Conservation (phyloP, 23 red algal species). For the Cyanidiococcus yangmingshanensis region DNA sequence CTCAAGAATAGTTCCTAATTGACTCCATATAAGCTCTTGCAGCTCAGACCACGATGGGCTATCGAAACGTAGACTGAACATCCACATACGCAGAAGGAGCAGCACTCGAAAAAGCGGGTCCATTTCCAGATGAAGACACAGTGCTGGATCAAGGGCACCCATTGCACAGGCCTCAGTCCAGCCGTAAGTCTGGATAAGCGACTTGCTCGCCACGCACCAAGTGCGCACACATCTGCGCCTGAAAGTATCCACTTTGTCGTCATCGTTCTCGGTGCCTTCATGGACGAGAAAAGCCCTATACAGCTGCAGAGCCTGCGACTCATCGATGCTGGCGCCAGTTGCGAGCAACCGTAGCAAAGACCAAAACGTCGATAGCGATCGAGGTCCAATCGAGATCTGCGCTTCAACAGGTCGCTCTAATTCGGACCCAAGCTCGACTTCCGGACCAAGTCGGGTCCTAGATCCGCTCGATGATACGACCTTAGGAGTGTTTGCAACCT, state of each 20-base stretch:
- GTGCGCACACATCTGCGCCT: no score
- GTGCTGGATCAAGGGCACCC: not conserved
- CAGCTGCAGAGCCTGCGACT: not conserved
- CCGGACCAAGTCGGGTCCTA: no score
- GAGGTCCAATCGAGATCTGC: not conserved
- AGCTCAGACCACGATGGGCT: not conserved
- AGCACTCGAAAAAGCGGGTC: not conserved
- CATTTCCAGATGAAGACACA: not conserved
- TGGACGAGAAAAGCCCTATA: not conserved
- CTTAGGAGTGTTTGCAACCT: not conserved
- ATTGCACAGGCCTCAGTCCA: not conserved
- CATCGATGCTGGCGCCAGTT: not conserved
- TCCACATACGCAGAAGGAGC: not conserved
- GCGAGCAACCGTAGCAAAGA: not conserved
- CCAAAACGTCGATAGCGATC: not conserved
- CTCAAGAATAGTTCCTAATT: not conserved
- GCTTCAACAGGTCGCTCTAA: not conserved
- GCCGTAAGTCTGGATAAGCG: not conserved
- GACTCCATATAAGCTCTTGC: not conserved
- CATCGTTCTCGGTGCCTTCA: not conserved
- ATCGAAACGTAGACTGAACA: not conserved
- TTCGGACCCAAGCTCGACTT: no score
- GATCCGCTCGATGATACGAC: not conserved
- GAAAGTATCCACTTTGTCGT: not conserved
- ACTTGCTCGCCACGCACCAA: not conserved